Percentiles rank a stretch among this genome's conserved stretches.
These are phyloP conservation scores for Cyclotella sp. DNA, from an alignment of 108 stramenopile species.

Conservation along the genomic window DNA sequence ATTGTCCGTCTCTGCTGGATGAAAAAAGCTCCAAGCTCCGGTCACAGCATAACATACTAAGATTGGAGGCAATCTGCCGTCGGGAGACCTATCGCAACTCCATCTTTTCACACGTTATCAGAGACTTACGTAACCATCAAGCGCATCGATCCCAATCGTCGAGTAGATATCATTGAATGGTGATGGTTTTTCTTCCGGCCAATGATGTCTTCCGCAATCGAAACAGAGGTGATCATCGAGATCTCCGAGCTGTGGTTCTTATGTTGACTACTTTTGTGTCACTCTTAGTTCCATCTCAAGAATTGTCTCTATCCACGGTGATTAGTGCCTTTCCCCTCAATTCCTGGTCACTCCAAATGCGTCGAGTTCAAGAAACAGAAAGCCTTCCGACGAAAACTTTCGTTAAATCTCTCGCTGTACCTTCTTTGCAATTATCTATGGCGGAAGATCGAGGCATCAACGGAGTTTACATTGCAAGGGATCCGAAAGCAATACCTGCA, in stretches of 20 bases:
- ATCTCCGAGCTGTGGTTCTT: background rate
- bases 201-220: background rate
- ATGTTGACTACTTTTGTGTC: background rate
- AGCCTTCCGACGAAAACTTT: background rate
- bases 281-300: background rate
- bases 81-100: too few relatives aligned
- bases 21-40: too few relatives aligned
- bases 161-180: background rate
- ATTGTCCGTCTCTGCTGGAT: too few relatives aligned
- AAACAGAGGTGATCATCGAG: background rate
- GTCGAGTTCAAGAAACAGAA: background rate
- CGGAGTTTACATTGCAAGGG: constrained; percentile 25
- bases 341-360: background rate
- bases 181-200: background rate
- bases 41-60: too few relatives aligned
- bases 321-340: background rate
- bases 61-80: too few relatives aligned
- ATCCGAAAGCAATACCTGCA: constrained; percentile 33
- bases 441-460: constrained; percentile 26
- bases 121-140: too few relatives aligned
- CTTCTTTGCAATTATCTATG: constrained; percentile 19
- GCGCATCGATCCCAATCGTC: too few relatives aligned
- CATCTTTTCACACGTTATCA: too few relatives aligned
- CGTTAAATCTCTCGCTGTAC: background rate
- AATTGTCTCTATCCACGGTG: constrained; percentile 1